Evolutionary conservation across 1,284 basidiomycete genomes (phyloP).

Genomic region (Cutaneotrichosporon daszewskae): DNA sequence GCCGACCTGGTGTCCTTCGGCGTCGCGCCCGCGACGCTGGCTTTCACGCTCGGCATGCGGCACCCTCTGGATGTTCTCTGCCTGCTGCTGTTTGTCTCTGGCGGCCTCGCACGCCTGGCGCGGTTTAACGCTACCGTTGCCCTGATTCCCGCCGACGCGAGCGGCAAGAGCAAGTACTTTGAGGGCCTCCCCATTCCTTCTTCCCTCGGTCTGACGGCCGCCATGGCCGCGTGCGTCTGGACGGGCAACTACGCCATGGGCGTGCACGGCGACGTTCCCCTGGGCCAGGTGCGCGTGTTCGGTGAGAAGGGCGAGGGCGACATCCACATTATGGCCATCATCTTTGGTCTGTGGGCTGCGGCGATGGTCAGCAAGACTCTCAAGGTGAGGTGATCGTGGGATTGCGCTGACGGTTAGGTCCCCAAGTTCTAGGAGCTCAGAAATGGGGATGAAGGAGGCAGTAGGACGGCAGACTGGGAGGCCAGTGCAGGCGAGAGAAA

Average conservation of each 20-base stretch:
- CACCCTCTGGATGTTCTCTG: conserved; percentile 82
- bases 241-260: conserved; percentile 66
- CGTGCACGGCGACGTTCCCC: conserved; percentile 53
- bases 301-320: conserved; percentile 71
- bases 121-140: conserved; percentile 99
- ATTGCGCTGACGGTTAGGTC: conserved; percentile 8
- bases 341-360: conserved; percentile 78
- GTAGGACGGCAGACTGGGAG: no score
- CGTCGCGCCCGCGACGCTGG: conserved; percentile 87
- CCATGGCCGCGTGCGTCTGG: conserved; percentile 76
- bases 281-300: conserved; percentile 66
- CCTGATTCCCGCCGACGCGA: conserved; percentile 77
- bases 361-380: conserved; percentile 95
- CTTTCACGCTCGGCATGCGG: conserved; percentile 84
- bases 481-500: no score
- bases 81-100: conserved; percentile 87
- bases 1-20: conserved; percentile 98
- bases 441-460: no score
- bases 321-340: conserved; percentile 64
- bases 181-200: conserved; percentile 97
- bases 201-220: conserved; percentile 70
- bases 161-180: conserved; percentile 90
- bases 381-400: conserved; percentile 50
- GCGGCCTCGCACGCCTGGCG: conserved; percentile 90
- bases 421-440: conserved; percentile 17